Evolutionary conservation across 2,329 filamentous ascomycete genomes (phyloP).

Genomic region (Beauveria sp.): DNA sequence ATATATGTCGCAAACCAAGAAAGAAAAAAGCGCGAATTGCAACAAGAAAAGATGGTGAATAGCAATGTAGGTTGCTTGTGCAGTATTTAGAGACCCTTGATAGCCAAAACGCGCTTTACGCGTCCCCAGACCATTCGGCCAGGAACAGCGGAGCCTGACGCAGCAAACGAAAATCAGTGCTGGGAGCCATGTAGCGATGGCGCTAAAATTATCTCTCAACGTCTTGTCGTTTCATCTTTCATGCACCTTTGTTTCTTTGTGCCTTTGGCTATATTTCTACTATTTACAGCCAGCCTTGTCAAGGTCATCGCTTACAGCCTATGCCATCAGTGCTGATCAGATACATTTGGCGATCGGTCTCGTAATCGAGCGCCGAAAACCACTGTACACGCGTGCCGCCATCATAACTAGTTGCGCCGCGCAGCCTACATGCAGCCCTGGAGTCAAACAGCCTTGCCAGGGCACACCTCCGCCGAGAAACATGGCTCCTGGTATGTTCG

Average conservation of each 20-base stretch:
- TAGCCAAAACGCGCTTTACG: slow-evolving; percentile 9
- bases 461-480: slow-evolving; percentile 8
- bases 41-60: not conserved
- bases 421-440: slow-evolving; percentile 6
- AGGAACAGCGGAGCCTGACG: not conserved
- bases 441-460: slow-evolving; percentile 2
- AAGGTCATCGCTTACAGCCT: not conserved
- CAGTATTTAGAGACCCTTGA: not conserved
- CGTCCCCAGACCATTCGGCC: not conserved
- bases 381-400: not conserved
- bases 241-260: not conserved
- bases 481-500: slow-evolving; percentile 16
- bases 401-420: not conserved
- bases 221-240: not conserved
- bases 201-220: slow-evolving; percentile 7
- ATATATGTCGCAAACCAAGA: not conserved
- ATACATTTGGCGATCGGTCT: not conserved
- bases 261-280: not conserved
- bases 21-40: not conserved
- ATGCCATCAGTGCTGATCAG: not conserved
- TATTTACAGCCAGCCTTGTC: not conserved
- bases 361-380: not conserved
- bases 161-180: slow-evolving; percentile 2
- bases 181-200: not conserved
- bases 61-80: not conserved